Base-by-base conservation (phyloP, 2,329 filamentous ascomycete species). In the Fusarium sp. region DNA sequence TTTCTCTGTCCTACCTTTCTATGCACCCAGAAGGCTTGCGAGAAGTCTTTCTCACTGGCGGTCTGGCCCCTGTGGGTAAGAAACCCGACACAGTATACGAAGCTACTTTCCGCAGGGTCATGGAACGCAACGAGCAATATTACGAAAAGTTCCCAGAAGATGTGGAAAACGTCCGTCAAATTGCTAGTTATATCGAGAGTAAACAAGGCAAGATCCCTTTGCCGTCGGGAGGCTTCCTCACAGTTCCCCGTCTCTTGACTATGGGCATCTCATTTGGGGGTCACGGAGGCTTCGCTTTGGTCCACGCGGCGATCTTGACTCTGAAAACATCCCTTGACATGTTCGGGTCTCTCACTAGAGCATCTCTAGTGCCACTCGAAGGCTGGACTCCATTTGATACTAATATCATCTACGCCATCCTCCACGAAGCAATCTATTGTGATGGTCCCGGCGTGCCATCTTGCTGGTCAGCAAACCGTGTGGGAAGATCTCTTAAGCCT, bases 351-450 rank as follows among this genome's bases (percentile, higher is more conserved):
- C 82, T 98, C 64, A 94, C 91, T 0, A 86, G 89, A 20, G 88
- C 90, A 1, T 92, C 92, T 0, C 85, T 97, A 5, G 82, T 87
- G 5, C 83, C 86, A 0, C 82, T 97, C 25, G 93, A 97, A 77
- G 80, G 84, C 21, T 86, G 87, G 54, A 86, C 90, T 4, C 83
- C 86, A 4, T 94, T 93, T 75, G 94, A 98, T 75, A 87, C 88
- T 42, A 89, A 90, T 71, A 89, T 95, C 59, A 88, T 98, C 64
- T 98, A 98, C 77, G 91, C 92, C 25, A 84, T 98, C 41, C 82
- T 98, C 4, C 95, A 98, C 77, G 95, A 98, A 80, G 86, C 92
- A 10, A 91, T 94, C 72, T 98, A 98, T 83, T 95, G 92, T 78
- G 88, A 92, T 78, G 87, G 88, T 64, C 87, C 83, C 6, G 83